phyloP scores from a whole-genome alignment of 2,329 filamentous ascomycete species.

The Trichophyton verrucosum region DNA sequence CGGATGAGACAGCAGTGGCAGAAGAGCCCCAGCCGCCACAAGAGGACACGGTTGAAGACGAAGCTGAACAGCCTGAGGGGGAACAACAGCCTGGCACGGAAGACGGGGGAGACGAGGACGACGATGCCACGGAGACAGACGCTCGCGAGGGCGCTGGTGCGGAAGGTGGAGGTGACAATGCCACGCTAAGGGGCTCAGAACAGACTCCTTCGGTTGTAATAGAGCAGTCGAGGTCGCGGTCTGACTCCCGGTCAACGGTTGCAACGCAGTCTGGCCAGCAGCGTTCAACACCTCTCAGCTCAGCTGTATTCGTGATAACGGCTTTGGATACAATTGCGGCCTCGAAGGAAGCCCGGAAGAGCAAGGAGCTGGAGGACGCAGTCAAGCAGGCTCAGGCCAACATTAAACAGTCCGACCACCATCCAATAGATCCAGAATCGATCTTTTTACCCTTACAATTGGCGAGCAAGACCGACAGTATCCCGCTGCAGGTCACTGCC shows the following conservation, averaged over 20 bases:
- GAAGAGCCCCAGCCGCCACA: neutral
- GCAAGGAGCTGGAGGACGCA: slow-evolving; percentile 69
- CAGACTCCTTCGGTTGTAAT: neutral
- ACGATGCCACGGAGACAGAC: neutral
- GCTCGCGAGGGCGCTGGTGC: neutral
- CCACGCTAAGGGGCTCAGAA: neutral
- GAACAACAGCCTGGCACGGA: neutral
- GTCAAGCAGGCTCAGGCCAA: slow-evolving; percentile 70
- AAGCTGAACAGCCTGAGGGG: neutral
- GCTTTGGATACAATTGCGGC: slow-evolving; percentile 83
- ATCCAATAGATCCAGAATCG: slow-evolving; percentile 77
- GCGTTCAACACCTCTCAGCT: slow-evolving; percentile 62
- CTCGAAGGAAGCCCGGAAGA: slow-evolving; percentile 81
- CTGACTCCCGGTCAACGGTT: slow-evolving; percentile 50
- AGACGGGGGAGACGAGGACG: neutral
- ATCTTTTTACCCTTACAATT: slow-evolving; percentile 85
- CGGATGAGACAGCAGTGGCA: neutral
- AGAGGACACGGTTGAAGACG: neutral
- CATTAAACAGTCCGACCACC: slow-evolving; percentile 71
- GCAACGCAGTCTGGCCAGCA: slow-evolving; percentile 40
- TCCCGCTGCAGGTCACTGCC: slow-evolving; percentile 74
- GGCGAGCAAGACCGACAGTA: slow-evolving; percentile 74
- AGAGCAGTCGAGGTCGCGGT: slow-evolving; percentile 26
- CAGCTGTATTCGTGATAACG: slow-evolving; percentile 88
- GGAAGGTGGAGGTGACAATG: neutral